Base-by-base conservation (phyloP, 768 basidiomycete genomes). In the Russula sp. region DNA sequence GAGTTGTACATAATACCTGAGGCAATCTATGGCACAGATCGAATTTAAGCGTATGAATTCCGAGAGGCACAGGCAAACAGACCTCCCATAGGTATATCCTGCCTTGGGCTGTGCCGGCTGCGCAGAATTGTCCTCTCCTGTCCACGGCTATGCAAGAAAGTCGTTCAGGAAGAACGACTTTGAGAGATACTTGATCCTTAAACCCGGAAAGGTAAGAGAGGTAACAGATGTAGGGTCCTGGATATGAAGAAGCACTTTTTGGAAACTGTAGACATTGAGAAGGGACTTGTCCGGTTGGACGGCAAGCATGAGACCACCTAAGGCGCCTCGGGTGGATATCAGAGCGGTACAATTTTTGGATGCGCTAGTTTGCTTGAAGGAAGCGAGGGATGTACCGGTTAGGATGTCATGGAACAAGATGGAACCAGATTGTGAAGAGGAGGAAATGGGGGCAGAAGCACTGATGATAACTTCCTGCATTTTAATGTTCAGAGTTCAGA, bases 1-100 rank as follows among this genome's bases (percentile, higher is more conserved):
- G 90, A 82, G 67, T 88, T 85, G 77, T 86, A 93, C 49, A 98
- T 76, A 56, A 95, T 86, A n/a, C 95, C 95, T n/a, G 95, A 97
- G 10, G 88, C 79, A 66, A 93, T 79, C 93, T 97, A 66, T 69
- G 61, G 56, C 61, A 58, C 25, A 48, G 42, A 52, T 47, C n/a
- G 60, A 20, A 59, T 49, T 7, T 39, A 35, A 52, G 5, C 10
- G 34, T 59, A 35, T 38, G 18, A 58, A 22, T 58, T 34, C 22
- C 13, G 48, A 43, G 32, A 11, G 18, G 49, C 16, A 29, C 38
- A 46, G 45, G 29, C 38, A 29, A 36, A 80, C 85, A 68, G 66
- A 87, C 94, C 89, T 98, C 95, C 97, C 97, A 99, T 1, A 99
- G 75, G 70, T 95, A 95, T 68, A 98, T 82, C 56, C 94, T 84